Conservation (phyloP, 352 stramenopile species). For the Phytophthora rubi region DNA sequence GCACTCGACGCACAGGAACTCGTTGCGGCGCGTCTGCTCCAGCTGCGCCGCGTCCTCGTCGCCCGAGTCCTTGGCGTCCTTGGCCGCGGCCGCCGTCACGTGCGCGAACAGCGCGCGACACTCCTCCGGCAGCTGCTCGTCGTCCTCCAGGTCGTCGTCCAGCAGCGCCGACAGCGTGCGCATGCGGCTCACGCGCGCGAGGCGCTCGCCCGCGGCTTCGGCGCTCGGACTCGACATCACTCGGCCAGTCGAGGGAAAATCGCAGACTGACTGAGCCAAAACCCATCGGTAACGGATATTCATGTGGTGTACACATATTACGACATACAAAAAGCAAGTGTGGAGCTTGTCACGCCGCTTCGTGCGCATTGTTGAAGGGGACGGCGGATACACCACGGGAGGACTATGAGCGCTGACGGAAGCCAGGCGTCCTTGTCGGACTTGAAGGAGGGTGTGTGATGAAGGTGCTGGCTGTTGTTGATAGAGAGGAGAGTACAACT, state of each 20-base stretch:
- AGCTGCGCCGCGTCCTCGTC: constrained; percentile 40
- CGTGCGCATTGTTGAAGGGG: constrained; percentile 29
- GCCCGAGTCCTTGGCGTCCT: constrained; percentile 21
- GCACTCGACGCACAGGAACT: constrained; percentile 79
- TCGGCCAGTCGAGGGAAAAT: constrained; percentile 13
- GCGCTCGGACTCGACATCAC: constrained; percentile 22
- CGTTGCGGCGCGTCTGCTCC: constrained; percentile 40
- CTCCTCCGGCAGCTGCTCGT: constrained; percentile 58
- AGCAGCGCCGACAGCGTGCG: constrained; percentile 84
- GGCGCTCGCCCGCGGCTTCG: constrained; percentile 32
- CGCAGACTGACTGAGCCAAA: constrained; percentile 21
- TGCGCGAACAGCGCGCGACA: constrained; percentile 58
- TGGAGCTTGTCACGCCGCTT: constrained; percentile 14
- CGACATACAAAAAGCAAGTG: constrained; percentile 4
- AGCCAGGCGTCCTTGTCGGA: constrained; percentile 55
- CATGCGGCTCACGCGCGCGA: constrained; percentile 71
- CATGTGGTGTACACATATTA: constrained; percentile 12
- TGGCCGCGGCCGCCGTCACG: constrained; percentile 27
- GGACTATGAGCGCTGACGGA: constrained; percentile 2
- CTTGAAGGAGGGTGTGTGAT: constrained; percentile 52
- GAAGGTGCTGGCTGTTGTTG: background rate
- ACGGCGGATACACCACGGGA: no score
- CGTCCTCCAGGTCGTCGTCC: constrained; percentile 65
- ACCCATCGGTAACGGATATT: constrained; percentile 24
- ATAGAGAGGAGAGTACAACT: no score